Conservation (phyloP, 2,329 filamentous ascomycete genomes). For the Clarireedia sp. region DNA sequence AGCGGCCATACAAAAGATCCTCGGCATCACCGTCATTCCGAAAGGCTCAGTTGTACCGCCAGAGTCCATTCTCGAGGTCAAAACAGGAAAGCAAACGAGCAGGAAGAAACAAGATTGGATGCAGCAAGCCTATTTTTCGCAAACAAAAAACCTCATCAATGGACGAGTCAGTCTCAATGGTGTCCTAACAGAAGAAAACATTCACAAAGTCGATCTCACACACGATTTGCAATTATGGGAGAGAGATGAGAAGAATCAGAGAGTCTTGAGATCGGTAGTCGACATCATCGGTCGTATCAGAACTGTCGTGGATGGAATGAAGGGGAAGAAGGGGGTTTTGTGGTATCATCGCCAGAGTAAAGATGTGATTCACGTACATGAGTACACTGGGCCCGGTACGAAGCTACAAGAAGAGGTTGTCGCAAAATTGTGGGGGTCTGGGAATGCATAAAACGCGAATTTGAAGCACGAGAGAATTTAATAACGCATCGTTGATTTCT, state of each 20-base stretch:
- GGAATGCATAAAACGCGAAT: neutral
- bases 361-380: neutral
- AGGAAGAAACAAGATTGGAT: conserved; percentile 5
- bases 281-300: conserved; percentile 15
- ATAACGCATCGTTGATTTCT: no score
- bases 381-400: neutral
- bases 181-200: conserved; percentile 7
- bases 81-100: conserved; percentile 9
- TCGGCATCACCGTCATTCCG: conserved; percentile 11
- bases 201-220: neutral
- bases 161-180: conserved; percentile 15
- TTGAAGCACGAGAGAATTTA: neutral
- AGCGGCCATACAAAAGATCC: neutral
- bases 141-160: conserved; percentile 18
- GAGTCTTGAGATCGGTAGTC: conserved; percentile 10
- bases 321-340: conserved; percentile 14
- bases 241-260: conserved; percentile 1
- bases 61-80: conserved; percentile 17
- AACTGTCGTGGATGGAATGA: conserved; percentile 11
- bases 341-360: neutral
- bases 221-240: conserved; percentile 11
- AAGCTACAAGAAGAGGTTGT: neutral
- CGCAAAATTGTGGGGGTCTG: neutral
- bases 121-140: conserved; percentile 22
- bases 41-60: conserved; percentile 14